Conservation (phyloP, 345 rosid genomes). For the Corchorus capsularis region DNA sequence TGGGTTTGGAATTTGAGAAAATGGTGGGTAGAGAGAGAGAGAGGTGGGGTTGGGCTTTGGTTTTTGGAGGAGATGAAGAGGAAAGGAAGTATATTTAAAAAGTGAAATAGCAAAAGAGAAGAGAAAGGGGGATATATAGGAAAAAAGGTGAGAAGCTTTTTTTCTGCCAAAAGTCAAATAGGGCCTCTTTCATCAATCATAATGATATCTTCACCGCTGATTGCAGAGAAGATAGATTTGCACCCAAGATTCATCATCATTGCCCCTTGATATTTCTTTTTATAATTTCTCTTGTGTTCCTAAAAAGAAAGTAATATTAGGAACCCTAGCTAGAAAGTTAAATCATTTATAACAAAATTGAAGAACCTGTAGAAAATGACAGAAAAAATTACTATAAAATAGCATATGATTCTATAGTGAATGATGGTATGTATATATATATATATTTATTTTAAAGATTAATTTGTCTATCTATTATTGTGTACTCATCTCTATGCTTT, state of each 20-base stretch:
- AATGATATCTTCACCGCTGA: conserved; percentile 74
- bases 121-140: conserved; percentile 17
- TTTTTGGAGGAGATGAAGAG: neutral
- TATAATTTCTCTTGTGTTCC: conserved; percentile 19
- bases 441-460: neutral
- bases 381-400: neutral
- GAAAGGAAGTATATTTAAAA: conserved; percentile 6
- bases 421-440: neutral
- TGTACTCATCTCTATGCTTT: conserved; percentile 29
- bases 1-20: conserved; percentile 58
- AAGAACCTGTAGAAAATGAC: conserved; percentile 24
- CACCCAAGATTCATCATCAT: conserved; percentile 95
- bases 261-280: conserved; percentile 46
- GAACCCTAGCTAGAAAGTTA: conserved; percentile 7
- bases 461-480: conserved; percentile 29
- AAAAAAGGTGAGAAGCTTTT: conserved; percentile 60
- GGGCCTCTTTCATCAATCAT: conserved; percentile 66
- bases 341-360: conserved; percentile 12
- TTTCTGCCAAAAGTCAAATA: conserved; percentile 62
- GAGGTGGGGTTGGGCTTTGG: conserved; percentile 24
- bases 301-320: conserved; percentile 28
- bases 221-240: conserved; percentile 63
- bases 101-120: conserved; percentile 22
- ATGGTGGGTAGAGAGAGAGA: conserved; percentile 42
- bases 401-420: neutral